Evolutionary conservation across 1,284 basidiomycete genomes (phyloP).

Genomic region (Ustilago sp.): DNA sequence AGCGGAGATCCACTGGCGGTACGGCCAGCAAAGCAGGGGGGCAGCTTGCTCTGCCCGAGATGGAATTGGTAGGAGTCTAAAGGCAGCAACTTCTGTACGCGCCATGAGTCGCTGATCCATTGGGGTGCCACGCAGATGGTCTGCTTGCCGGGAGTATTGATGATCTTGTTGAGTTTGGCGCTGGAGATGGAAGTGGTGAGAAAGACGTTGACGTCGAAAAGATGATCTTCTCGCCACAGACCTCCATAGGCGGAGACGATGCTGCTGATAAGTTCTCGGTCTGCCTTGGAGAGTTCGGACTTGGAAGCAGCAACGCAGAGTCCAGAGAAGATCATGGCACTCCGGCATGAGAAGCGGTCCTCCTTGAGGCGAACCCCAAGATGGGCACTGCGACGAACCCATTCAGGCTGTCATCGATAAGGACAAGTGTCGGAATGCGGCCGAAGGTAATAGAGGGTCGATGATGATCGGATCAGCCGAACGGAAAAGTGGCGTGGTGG

Average conservation of each 20-base stretch:
- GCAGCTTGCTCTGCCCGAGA: slow-evolving; percentile 71
- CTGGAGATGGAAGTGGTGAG: slow-evolving; percentile 72
- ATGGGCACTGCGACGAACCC: slow-evolving; percentile 52
- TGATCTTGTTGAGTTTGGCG: slow-evolving; percentile 32
- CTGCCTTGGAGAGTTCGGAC: slow-evolving; percentile 73
- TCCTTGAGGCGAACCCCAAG: slow-evolving; percentile 53
- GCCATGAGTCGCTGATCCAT: slow-evolving; percentile 84
- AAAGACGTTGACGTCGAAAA: slow-evolving; percentile 85
- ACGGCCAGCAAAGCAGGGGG: slow-evolving; percentile 35
- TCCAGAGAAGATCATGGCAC: slow-evolving; percentile 82
- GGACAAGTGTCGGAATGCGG: slow-evolving; percentile 5
- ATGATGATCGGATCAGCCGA: slow-evolving; percentile 26
- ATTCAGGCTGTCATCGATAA: slow-evolving; percentile 44
- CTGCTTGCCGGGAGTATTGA: slow-evolving; percentile 74
- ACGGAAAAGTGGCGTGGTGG: slow-evolving; percentile 5
- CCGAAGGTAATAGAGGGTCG: neutral
- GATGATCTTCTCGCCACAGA: slow-evolving; percentile 80
- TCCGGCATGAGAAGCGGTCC: slow-evolving; percentile 80
- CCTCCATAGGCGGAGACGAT: slow-evolving; percentile 83
- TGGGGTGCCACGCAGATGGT: slow-evolving; percentile 80
- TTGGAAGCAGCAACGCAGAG: slow-evolving; percentile 74
- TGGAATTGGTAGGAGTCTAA: slow-evolving; percentile 77
- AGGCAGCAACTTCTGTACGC: slow-evolving; percentile 75
- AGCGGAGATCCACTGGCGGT: slow-evolving; percentile 34
- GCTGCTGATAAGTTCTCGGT: slow-evolving; percentile 79